Evolutionary conservation across 1,139 yeast species (phyloP).

Genomic region (Kodamaea plutei): DNA sequence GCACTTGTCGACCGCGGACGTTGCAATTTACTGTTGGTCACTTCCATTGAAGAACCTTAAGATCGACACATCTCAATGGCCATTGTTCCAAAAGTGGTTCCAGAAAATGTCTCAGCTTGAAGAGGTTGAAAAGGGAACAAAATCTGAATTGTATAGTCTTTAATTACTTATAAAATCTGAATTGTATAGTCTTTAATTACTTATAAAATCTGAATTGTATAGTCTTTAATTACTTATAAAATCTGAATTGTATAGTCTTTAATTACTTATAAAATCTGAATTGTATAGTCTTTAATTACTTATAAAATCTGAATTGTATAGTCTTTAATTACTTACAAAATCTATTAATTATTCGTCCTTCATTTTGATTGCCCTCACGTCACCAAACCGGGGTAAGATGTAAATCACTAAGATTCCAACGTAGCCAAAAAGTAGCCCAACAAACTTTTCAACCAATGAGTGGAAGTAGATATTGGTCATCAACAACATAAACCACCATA

Average conservation of each 20-base stretch:
- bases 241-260: too few species aligned
- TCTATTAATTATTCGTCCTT: neutral
- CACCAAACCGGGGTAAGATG: constrained; percentile 22
- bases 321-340: neutral
- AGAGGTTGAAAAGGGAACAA: constrained; percentile 35
- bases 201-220: too few species aligned
- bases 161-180: too few species aligned
- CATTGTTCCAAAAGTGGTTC: constrained; percentile 42
- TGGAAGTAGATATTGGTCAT: constrained; percentile 87
- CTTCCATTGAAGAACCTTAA: constrained; percentile 16
- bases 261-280: too few species aligned
- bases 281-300: too few species aligned
- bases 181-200: too few species aligned
- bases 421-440: constrained; percentile 62
- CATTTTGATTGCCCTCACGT: neutral
- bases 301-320: too few species aligned
- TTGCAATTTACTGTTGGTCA: constrained; percentile 45
- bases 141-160: too few species aligned
- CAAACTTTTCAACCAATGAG: constrained; percentile 66
- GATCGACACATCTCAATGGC: constrained; percentile 39
- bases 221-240: too few species aligned
- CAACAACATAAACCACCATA: constrained; percentile 87
- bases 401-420: constrained; percentile 40
- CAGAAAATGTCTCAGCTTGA: constrained; percentile 31
- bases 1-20: constrained; percentile 51